These are phyloP conservation scores for Apodospora peruviana DNA, from an alignment of 495 filamentous ascomycete genomes.

Conservation along the genomic window DNA sequence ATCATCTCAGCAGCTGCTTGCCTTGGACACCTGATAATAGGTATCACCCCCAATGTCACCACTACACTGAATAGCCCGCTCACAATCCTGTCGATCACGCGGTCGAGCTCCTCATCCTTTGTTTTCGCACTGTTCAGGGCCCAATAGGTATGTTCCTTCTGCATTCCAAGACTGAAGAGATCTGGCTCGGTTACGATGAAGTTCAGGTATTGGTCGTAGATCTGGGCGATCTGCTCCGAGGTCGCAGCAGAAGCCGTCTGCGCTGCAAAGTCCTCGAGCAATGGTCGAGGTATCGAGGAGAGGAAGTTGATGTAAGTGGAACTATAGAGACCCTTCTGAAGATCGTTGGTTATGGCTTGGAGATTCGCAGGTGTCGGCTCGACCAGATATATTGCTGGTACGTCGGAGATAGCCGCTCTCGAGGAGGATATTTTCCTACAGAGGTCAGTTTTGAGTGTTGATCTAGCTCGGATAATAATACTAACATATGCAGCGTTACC, in stretches of 20 bases:
- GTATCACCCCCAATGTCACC: slow-evolving; percentile 92
- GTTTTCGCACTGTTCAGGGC: slow-evolving; percentile 89
- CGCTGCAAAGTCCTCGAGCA: slow-evolving; percentile 92
- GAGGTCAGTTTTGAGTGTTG: too few relatives aligned
- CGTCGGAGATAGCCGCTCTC: slow-evolving; percentile 90
- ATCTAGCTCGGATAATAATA: not conserved
- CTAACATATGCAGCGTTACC: slow-evolving; percentile 86
- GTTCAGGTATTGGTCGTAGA: slow-evolving; percentile 97
- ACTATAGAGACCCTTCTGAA: slow-evolving; percentile 82
- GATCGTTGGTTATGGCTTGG: slow-evolving; percentile 76
- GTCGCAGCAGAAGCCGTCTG: slow-evolving; percentile 79
- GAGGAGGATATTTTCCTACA: slow-evolving; percentile 65
- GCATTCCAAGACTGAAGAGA: slow-evolving; percentile 87
- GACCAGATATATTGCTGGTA: slow-evolving; percentile 91
- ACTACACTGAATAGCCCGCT: slow-evolving; percentile 93
- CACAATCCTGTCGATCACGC: slow-evolving; percentile 82
- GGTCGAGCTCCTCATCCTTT: slow-evolving; percentile 83
- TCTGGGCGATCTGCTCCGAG: slow-evolving; percentile 80
- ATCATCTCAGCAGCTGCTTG: slow-evolving; percentile 93
- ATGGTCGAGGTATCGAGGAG: slow-evolving; percentile 82
- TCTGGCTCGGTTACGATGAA: slow-evolving; percentile 96
- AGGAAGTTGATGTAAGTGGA: slow-evolving; percentile 97
- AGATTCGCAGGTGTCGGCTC: slow-evolving; percentile 82
- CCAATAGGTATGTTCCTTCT: slow-evolving; percentile 81
- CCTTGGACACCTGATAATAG: slow-evolving; percentile 87